Base-by-base conservation (phyloP, 257 asterid genomes). In the Jacaranda mimosifolia region DNA sequence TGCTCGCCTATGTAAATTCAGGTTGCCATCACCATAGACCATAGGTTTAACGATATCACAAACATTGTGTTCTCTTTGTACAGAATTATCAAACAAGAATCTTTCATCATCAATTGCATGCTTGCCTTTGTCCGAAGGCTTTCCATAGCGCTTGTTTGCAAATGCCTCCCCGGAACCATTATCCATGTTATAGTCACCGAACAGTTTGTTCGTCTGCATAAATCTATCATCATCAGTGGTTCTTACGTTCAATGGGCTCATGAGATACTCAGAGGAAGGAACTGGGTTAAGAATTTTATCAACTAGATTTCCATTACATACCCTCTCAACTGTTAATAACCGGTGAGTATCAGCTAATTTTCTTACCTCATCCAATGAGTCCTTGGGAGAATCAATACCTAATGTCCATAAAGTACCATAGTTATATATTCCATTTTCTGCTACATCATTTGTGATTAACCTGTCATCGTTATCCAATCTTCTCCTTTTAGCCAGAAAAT, bases 401-500 rank as follows among this genome's bases (percentile, higher is more conserved):
- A 39, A 36, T 53, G 78, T 12, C 46, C 69, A 35, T 73, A 36
- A 10, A 35, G 69, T 17, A 66, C 79, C 67, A 73, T 15, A 60
- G 68, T 71, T 75, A 67, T 62, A 72, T 63, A 53, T 49, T 68
- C 12, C 77, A 80, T 72, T 67, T 70, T 75, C 86, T 60, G 76
- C 68, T 63, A 65, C 53, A 57, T 81, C 58, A 78, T 78, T 78
- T 48, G 70, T 72, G 18, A 74, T 77, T 36, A 79, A 64, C 74
- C 77, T 57, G 55, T 65, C 83, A 68, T 77, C 85, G 73, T 77
- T 62, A 52, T 77, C 63, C 45, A 82, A 62, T 80, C 91, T 83
- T 76, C 88, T 89, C 80, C 77, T 81, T 82, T 80, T 85, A 65
- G 77, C 62, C 56, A 81, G 75, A 63, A 80, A 78, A 69, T 79